Base-by-base conservation (phyloP, 441 rosid genomes). In the Eutrema salsugineum region DNA sequence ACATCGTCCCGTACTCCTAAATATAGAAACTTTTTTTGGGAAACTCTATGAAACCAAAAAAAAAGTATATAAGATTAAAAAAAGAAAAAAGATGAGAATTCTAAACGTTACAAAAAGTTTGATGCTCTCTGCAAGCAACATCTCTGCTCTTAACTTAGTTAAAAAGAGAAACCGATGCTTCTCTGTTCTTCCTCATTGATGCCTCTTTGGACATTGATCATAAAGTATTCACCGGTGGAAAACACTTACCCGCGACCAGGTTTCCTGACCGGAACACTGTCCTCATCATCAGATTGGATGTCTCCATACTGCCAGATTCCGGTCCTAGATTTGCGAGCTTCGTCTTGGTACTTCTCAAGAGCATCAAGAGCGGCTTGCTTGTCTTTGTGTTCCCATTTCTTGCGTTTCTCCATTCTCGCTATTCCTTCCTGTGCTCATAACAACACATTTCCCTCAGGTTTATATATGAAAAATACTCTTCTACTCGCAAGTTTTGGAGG, bases 301-400 rank as follows among this genome's bases (percentile, higher is more conserved):
- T 95, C 99, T 47, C 99, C 99, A 5, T 95, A 91, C 74, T 83
- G 82, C 99, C 99, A 95, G 67, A 95, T 93, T 53, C 95, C 91
- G 0, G 78, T 78, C 83, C 99, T 83, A 12, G 68, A 81, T 14
- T 84, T 79, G 47, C 89, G 85, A 36, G 99, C 99, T 77, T 91
- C 89, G 1, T 85, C 90, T 85, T 92, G 99, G 80, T 81, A 83
- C 77, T 80, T 84, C 80, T 95, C 98, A 76, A 95, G 81, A 61
- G 78, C 88, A 54, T 91, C 99, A 14, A 92, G 87, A 69, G 86
- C 87, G 0, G 79, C 79, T 68, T 85, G 81, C 68, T 88, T 88
- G 11, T 89, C 91, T 81, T 81, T 92, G 35, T 86, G 66, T 66
- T 89, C 97, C 88, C 90, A 95, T 75, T 72, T 89, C 86, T 70